Base-by-base conservation (phyloP, 345 rosid species). In the Zanthoxylum bungeanum region DNA sequence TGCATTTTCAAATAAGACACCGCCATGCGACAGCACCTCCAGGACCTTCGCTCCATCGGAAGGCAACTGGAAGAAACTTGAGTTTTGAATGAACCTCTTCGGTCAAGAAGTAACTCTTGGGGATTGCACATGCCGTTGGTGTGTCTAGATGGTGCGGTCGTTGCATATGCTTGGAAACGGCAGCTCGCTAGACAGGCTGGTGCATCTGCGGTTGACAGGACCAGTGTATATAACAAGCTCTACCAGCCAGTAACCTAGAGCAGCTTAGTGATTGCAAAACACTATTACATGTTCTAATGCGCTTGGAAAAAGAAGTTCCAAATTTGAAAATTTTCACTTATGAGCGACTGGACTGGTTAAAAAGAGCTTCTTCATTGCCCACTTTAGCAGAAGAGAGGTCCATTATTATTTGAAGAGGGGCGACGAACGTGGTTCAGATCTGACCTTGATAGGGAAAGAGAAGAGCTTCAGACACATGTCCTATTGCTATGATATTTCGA, bases 121-220 rank as follows among this genome's bases (percentile, higher is more conserved):
- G 94, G 97, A 68, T 81, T 90, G 85, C 96, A 92, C 61, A 88
- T 94, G 96, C 97, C 98, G 0, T 34, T 94, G 82, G 98, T 92
- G 51, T 94, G 97, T 79, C 97, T 97, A 0, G 98, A 94, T 75
- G 98, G 98, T 19, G 97, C 97, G 0, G 97, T 92, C 0, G 98
- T 94, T n/a, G 98, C 97, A 1, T 94, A 94, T 76, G 98, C 98
- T 59, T 92, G 98, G 97, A 94, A 94, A 70, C 86, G 98, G 5
- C 98, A 94, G 67, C 91, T 94, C 21, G 97, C 98, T 34, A 97
- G 98, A 12, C 98, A 94, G 81, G 98, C 97, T 58, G 98, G 98
- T 78, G 97, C 98, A 3, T 92, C 98, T 75, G 97, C 98, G 34
- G 98, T 94, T 36, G 98, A 94, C 72, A 83, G 97, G 78, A 88